Conservation (phyloP, 345 rosid genomes). For the Erodium maritimum region DNA sequence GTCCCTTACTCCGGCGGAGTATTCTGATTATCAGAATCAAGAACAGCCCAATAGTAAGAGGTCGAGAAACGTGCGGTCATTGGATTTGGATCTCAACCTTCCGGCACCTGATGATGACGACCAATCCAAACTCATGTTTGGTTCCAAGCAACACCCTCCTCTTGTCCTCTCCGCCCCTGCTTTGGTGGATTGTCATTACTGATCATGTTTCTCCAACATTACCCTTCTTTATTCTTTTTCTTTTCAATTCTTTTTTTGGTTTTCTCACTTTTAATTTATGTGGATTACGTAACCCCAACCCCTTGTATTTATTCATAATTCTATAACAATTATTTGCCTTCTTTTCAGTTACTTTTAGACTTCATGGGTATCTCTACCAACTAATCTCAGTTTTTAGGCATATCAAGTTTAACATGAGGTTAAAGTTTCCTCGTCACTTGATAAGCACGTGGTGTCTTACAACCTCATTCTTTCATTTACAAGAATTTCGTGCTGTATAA, state of each 20-base stretch:
- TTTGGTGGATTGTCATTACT: constrained; percentile 96
- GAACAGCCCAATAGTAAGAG: constrained; percentile 14
- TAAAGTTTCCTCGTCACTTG: too few relatives aligned
- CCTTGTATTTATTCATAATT: too few relatives aligned
- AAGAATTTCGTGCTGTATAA: too few relatives aligned
- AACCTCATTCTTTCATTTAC: too few relatives aligned
- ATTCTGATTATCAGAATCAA: too few relatives aligned
- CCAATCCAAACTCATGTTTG: neutral
- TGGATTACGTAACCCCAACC: too few relatives aligned
- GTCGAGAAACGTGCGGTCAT: constrained; percentile 42
- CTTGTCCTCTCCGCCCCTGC: constrained; percentile 63
- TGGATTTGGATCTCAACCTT: constrained; percentile 89
- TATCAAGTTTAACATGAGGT: too few relatives aligned
- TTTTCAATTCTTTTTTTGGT: neutral
- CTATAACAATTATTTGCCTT: too few relatives aligned
- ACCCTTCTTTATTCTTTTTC: neutral
- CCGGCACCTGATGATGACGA: constrained; percentile 81
- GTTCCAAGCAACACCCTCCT: constrained; percentile 20
- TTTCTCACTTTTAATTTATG: neutral
- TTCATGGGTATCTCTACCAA: too few relatives aligned
- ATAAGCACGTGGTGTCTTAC: too few relatives aligned
- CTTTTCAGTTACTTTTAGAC: too few relatives aligned
- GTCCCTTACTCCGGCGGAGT: constrained; percentile 29
- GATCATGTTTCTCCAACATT: constrained; percentile 9
- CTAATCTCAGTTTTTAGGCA: too few relatives aligned